Evolutionary conservation across 805 yeast genomes (phyloP).

Genomic region (Lachancea dasiensis): DNA sequence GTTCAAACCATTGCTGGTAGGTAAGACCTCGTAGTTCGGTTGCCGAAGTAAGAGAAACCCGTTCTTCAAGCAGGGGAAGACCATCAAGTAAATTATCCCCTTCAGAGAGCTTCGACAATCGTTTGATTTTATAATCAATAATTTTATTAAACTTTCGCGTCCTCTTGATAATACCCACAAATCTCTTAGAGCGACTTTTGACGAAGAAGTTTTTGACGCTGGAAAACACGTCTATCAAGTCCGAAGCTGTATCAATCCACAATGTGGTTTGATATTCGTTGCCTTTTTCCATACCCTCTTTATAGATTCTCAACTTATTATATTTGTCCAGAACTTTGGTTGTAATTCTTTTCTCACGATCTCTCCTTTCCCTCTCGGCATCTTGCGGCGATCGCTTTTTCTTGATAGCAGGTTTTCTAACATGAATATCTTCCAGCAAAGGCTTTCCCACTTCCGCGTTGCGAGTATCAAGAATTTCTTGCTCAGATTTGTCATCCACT

Average conservation of each 20-base stretch:
- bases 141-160: slow-evolving; percentile 56
- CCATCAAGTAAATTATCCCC: slow-evolving; percentile 39
- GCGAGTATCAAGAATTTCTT: slow-evolving; percentile 15
- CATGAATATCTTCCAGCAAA: slow-evolving; percentile 28
- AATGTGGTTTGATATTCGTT: slow-evolving; percentile 59
- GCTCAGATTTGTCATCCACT: slow-evolving; percentile 10
- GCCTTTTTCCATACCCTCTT: slow-evolving; percentile 41
- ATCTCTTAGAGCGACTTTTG: slow-evolving; percentile 61
- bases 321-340: slow-evolving; percentile 52
- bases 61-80: slow-evolving; percentile 35
- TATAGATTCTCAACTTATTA: slow-evolving; percentile 48
- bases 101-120: slow-evolving; percentile 60
- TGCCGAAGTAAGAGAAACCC: slow-evolving; percentile 42
- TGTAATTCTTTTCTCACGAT: slow-evolving; percentile 52
- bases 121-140: slow-evolving; percentile 65
- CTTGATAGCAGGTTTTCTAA: slow-evolving; percentile 22
- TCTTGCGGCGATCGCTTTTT: slow-evolving; percentile 32
- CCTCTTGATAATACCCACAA: slow-evolving; percentile 60
- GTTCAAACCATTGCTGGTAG: slow-evolving; percentile 77
- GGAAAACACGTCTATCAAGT: slow-evolving; percentile 75
- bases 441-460: slow-evolving; percentile 22
- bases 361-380: slow-evolving; percentile 41
- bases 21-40: slow-evolving; percentile 66
- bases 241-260: slow-evolving; percentile 83
- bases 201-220: slow-evolving; percentile 75